Base-by-base conservation (phyloP, 2,329 filamentous ascomycete species). In the Annulohypoxylon truncatum region DNA sequence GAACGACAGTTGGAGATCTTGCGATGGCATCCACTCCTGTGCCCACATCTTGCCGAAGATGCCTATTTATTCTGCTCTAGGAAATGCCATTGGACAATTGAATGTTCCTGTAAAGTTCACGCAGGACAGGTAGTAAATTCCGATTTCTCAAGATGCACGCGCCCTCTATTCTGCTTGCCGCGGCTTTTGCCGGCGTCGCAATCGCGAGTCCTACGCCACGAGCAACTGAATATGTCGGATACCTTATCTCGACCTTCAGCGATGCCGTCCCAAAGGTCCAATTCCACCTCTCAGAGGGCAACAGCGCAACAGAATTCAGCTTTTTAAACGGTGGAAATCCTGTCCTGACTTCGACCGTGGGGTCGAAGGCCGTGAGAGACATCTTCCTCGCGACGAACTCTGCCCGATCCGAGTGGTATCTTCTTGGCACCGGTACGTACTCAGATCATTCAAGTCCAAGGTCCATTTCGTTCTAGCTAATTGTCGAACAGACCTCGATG, bases 161-260 rank as follows among this genome's bases (percentile, higher is more conserved):
- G 2, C 10, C 31, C n/a, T 42, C 54, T 5, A 15, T 60, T 9
- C 22, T 69, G 10, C 24, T 67, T 13, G n/a, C 31, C 2, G 26
- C 61, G 9, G 74, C 64, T 18, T 29, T 70, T 1, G 61, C 54
- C 9, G 29, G 44, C 31, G 8, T 56, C 24, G 38, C 35, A 44
- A 46, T 33, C n/a, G 65, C 69, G 22, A 69, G 46, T 47, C 69
- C 65, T 12, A 38, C 42, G 13, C 58, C 63, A 4, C 66, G 67
- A 15, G 46, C 61, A 7, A 66, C 69, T n/a, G 63, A 54, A 13
- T 75, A 74, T 15, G 76, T 74, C 4, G 78, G 77, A 24, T 79
- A 79, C 15, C 73, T 79, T 6, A 72, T 79, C 42, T 79, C 78
- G 22, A 79, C 77, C 0, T 79, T 79, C 44, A 75, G 70, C 35